Evolutionary conservation across 1,284 basidiomycete species (phyloP), one percentile per base, ranked within the genome.

Genomic region (Trichosporon faecale): DNA sequence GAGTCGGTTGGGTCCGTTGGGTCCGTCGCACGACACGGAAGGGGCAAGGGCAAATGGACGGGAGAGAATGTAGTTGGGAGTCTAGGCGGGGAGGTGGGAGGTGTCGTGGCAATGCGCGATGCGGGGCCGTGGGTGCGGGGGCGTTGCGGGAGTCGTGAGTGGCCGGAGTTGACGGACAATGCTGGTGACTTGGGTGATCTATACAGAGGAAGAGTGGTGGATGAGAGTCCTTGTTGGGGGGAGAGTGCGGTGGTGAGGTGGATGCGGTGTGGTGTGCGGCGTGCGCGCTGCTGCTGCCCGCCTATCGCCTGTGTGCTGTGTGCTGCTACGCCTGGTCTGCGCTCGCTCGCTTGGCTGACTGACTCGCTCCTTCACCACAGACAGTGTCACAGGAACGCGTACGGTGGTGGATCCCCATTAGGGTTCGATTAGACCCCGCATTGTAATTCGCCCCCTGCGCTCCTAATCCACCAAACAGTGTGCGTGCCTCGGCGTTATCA

Each of bases 1-100:
- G 8, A 31, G 27, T 27, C 57, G 29, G 57, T 29, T 61, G 57
- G 29, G 29, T 33, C 46, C 46, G 57, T 18, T 61, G 57, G 4
- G 57, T 61, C 46, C 46, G 64, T 65, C 64, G 64, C 64, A 65
- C 64, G 64, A 65, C 64, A 29, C 46, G 23, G 16, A 61, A 61
- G 57, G 57, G 57, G 57, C 27, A 60, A 61, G 57, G 57, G 27
- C 57, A 23, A 61, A 61, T 61, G 33, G 16, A 29, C 29, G 57
- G 29, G 57, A 31, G 57, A 6, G 57, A 61, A 31, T 16, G 25
- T 27, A 16, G 40, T 49, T 27, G 40, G 37, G 55, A 16, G 14
- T 27, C 21, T 29, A 60, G 7, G 55, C 12, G 25, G 27, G 16
- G 55, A 16, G 55, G 16, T 60, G 55, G 27, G 55, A 31, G 16